Percentiles rank a stretch among this genome's conserved stretches.
phyloP scores from a whole-genome alignment of 2,329 filamentous ascomycete genomes.

The Beauveria medogensis region DNA sequence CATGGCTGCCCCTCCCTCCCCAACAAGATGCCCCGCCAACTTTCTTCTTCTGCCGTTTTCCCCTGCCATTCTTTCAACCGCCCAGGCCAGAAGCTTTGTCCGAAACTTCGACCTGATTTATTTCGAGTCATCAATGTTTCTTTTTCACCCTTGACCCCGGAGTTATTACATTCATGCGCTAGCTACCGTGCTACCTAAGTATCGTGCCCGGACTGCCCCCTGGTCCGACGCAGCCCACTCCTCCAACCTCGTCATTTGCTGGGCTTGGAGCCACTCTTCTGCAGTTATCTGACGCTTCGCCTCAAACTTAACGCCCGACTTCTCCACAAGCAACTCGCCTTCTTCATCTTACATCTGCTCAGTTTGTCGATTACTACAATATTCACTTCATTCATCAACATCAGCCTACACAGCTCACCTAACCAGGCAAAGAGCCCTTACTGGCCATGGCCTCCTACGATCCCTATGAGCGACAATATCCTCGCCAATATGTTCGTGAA shows the following conservation, averaged over 20 bases:
- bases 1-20: constrained; percentile 8
- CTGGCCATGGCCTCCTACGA: constrained; percentile 41
- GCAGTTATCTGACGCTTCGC: constrained; percentile 9
- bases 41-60: neutral
- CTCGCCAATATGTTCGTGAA: constrained; percentile 45
- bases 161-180: neutral
- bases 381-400: neutral
- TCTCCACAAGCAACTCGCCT: constrained; percentile 4
- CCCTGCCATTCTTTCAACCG: neutral
- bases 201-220: neutral
- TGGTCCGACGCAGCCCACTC: neutral
- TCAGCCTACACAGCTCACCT: constrained; percentile 25
- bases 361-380: neutral
- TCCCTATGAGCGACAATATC: constrained; percentile 43
- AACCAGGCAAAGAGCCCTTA: neutral
- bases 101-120: neutral
- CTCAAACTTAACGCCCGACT: constrained; percentile 2
- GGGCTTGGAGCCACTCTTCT: neutral
- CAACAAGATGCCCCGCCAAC: constrained; percentile 3
- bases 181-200: neutral
- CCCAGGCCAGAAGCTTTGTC: neutral
- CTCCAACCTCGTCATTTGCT: constrained; percentile 3
- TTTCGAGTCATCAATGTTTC: neutral
- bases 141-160: neutral
- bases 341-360: constrained; percentile 2